phyloP scores from a whole-genome alignment of 1,284 basidiomycete species.

The Irpex sp. region DNA sequence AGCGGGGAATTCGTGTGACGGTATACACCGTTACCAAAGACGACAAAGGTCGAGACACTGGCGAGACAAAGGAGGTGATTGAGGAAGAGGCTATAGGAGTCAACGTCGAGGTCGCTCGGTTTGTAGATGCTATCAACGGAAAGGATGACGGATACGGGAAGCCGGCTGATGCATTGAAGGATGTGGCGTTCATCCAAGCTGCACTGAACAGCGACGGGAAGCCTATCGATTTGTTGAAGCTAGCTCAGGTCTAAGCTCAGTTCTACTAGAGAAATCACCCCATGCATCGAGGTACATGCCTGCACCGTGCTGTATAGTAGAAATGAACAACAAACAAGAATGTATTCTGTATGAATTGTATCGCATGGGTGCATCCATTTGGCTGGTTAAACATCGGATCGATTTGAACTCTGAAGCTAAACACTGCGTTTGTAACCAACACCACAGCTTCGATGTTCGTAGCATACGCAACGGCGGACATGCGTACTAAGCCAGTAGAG shows the following conservation, averaged over 20 bases:
- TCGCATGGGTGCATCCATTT: no score
- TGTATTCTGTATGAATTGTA: no score
- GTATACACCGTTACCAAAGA: constrained; percentile 40
- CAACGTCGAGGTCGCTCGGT: constrained; percentile 54
- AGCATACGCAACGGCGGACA: no score
- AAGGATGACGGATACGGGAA: constrained; percentile 47
- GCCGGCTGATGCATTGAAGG: constrained; percentile 57
- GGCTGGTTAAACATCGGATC: no score
- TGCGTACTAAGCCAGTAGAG: no score
- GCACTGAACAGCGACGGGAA: constrained; percentile 66
- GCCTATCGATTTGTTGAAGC: constrained; percentile 51
- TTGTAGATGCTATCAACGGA: constrained; percentile 52
- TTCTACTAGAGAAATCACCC: background rate
- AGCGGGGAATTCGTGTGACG: constrained; percentile 33
- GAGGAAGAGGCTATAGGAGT: constrained; percentile 52
- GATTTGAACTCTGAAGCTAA: no score
- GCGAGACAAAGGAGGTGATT: constrained; percentile 47
- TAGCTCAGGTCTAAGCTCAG: constrained; percentile 19
- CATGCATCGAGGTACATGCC: no score
- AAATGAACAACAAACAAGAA: no score
- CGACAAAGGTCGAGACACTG: constrained; percentile 38
- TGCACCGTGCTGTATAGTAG: no score
- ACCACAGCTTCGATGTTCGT: no score
- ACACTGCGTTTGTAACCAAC: no score
- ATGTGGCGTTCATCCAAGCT: constrained; percentile 79